Conservation (phyloP, 2,329 filamentous ascomycete genomes). For the Ophidiomyces ophidiicola region DNA sequence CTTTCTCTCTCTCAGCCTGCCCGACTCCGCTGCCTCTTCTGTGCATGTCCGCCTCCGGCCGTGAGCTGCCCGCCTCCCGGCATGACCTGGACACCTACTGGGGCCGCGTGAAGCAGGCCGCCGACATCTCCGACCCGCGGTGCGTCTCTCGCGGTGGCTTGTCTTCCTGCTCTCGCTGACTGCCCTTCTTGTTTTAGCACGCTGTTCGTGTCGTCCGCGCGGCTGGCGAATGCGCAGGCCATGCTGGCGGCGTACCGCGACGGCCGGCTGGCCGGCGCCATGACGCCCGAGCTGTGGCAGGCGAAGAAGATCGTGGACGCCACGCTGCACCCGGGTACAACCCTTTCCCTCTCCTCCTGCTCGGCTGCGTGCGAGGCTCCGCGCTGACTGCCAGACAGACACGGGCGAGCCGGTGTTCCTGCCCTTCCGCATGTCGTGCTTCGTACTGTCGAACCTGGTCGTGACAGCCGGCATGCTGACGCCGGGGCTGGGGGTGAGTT, state of each 20-base stretch:
- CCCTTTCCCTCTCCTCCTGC: background rate
- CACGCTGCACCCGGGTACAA: conserved; percentile 80
- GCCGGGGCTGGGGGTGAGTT: conserved; percentile 61
- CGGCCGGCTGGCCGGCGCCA: conserved; percentile 55
- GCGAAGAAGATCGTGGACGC: conserved; percentile 97
- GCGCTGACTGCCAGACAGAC: conserved; percentile 42
- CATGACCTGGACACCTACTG: conserved; percentile 90
- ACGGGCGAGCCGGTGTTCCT: conserved; percentile 85
- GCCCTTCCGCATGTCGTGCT: conserved; percentile 95
- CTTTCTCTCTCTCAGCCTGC: background rate
- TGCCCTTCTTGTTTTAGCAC: conserved; percentile 47
- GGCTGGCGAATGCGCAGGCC: conserved; percentile 74
- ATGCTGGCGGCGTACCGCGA: conserved; percentile 77
- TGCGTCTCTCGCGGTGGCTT: conserved; percentile 41
- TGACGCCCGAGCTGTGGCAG: conserved; percentile 84
- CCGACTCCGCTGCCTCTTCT: background rate
- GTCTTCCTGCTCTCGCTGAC: background rate
- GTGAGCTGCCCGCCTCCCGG: conserved; percentile 80
- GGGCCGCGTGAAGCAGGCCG: conserved; percentile 83
- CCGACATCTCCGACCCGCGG: conserved; percentile 88
- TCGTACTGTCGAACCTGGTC: conserved; percentile 82
- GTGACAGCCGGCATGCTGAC: conserved; percentile 97
- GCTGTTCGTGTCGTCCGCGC: conserved; percentile 62
- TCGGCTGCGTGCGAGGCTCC: background rate
- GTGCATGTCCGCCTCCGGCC: conserved; percentile 50